Conservation (phyloP, 192 early-diverging fungal species). For the Mortierella antarctica region DNA sequence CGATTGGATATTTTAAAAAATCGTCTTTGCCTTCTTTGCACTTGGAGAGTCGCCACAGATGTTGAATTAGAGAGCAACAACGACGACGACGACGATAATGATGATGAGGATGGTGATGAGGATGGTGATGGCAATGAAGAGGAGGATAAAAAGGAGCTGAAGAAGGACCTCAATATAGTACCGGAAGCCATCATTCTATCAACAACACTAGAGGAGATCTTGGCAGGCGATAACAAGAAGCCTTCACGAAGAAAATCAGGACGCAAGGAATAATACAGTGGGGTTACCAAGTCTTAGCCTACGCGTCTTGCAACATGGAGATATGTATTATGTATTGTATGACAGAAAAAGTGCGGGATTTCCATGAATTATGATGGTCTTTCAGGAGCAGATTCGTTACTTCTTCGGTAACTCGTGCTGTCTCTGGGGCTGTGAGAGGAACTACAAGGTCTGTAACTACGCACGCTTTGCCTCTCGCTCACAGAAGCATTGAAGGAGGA, state of each 20-base stretch:
- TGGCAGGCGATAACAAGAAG: constrained; percentile 35
- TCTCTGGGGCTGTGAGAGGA: neutral
- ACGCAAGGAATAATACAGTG: neutral
- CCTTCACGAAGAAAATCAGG: constrained; percentile 27
- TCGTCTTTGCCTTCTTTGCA: too few relatives aligned
- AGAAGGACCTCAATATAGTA: neutral
- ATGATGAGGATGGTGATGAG: neutral
- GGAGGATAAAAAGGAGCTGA: neutral
- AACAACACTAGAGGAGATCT: constrained; percentile 28
- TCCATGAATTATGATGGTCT: too few relatives aligned
- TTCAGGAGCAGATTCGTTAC: too few relatives aligned
- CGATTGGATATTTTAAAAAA: too few relatives aligned
- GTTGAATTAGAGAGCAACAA: neutral
- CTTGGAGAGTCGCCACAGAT: too few relatives aligned
- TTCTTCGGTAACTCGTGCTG: too few relatives aligned
- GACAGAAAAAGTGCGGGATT: too few relatives aligned
- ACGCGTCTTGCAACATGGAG: neutral
- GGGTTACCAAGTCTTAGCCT: neutral
- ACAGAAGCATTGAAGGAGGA: neutral
- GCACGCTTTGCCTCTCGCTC: neutral
- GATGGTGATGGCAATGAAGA: neutral
- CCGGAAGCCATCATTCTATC: constrained; percentile 9
- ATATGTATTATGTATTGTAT: neutral
- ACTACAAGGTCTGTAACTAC: neutral
- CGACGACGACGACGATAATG: neutral